A percentile compares a stretch with the other conserved stretches of the same genome.
Evolutionary conservation across 2,329 filamentous ascomycete species (phyloP).

Genomic region (Emmonsia crescens): DNA sequence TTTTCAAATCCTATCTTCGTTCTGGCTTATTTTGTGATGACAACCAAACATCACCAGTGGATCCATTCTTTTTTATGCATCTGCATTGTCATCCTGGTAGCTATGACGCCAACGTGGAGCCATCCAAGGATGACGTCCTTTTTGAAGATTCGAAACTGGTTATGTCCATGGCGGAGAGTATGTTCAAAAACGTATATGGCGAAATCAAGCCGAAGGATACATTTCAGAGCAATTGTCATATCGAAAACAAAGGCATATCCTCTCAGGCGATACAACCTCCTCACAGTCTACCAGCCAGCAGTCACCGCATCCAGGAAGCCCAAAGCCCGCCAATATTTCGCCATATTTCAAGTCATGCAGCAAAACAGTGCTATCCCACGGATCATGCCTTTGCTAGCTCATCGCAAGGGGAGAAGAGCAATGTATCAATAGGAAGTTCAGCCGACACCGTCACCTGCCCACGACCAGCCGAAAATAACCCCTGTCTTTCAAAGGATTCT

Average conservation of each 20-base stretch:
- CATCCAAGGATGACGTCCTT: slow-evolving; percentile 52
- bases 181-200: slow-evolving; percentile 36
- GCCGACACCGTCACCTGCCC: not conserved
- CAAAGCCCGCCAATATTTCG: not conserved
- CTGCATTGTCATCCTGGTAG: slow-evolving; percentile 42
- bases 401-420: not conserved
- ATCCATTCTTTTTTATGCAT: slow-evolving; percentile 47
- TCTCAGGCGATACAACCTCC: not conserved
- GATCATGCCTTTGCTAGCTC: not conserved
- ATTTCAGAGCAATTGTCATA: not conserved
- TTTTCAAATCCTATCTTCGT: slow-evolving; percentile 42
- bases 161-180: slow-evolving; percentile 31
- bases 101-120: slow-evolving; percentile 54
- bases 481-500: not conserved
- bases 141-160: slow-evolving; percentile 41
- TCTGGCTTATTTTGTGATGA: slow-evolving; percentile 18
- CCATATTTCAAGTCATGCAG: not conserved
- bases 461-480: not conserved
- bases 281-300: not conserved
- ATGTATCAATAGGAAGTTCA: not conserved
- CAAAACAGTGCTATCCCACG: not conserved
- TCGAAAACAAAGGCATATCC: not conserved
- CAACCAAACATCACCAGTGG: slow-evolving; percentile 25
- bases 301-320: not conserved
- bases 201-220: slow-evolving; percentile 10